Base-by-base conservation (phyloP, 2,329 filamentous ascomycete species). In the Phialemoniopsis sp. region DNA sequence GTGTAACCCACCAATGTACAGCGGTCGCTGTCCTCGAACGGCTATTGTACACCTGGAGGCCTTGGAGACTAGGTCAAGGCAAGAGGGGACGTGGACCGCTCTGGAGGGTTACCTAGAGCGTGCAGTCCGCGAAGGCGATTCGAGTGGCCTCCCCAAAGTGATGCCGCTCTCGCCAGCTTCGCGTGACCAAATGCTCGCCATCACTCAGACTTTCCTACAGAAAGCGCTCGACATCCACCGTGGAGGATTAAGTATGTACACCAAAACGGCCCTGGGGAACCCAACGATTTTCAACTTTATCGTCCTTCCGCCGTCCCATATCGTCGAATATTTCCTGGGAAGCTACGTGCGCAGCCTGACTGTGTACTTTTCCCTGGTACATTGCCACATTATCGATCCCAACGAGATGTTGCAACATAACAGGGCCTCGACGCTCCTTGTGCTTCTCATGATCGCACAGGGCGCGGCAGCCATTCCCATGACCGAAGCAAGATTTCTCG, bases 361-460 rank as follows among this genome's bases (percentile, higher is more conserved):
- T 42, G 73, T 78, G 18, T 87, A 82, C 54, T 87, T 81, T 49
- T 77, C 80, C 2, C 66, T 85, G 40, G 74, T 82, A 4, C 67
- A 74, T 1, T 68, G 73, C 4, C 78, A 79, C 5, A 67, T 71
- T 13, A 64, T 86, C 16, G 81, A 87, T 48, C 73, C 80, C 8
- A 86, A 86, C 46, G 77, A 82, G 54, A 70, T 86, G 59, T 72
- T 87, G 54, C 69, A 77, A 47, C 80, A 82, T 50, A 82, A 81
- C 50, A 76, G 80, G 47, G 77, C 80, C 1, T 79, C 81, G 1
- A 83, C 78, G 29, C 59, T 87, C 21, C 64, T 87, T 12, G 72
- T 87, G 1, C 64, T 87, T 16, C 72, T 87, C 55, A 86, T 87
- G 82, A 82, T 87, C 40, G 82, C 82, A 1, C 80, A 85, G 50